These are phyloP conservation scores for Colletotrichum acutatum DNA, from an alignment of 2,329 filamentous ascomycete genomes.

Conservation along the genomic window DNA sequence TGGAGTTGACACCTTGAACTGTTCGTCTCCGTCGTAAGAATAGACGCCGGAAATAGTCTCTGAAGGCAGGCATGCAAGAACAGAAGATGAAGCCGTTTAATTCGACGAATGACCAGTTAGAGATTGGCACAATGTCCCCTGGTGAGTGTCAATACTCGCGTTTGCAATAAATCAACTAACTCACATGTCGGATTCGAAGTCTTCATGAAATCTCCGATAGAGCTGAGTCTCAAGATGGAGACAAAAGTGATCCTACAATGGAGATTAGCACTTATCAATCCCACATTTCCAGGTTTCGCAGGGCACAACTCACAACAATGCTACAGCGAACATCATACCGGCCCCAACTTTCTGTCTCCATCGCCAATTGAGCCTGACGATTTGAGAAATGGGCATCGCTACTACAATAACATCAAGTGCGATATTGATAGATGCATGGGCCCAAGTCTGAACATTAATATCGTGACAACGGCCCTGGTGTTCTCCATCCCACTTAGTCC, in stretches of 20 bases:
- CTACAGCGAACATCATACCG: constrained; percentile 52
- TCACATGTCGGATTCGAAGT: constrained; percentile 25
- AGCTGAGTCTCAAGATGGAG: not conserved
- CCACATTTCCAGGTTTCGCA: not conserved
- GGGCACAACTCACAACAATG: constrained; percentile 2
- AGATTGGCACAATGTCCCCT: constrained; percentile 27
- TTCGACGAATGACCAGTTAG: constrained; percentile 29
- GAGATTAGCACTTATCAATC: not conserved
- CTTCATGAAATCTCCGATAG: constrained; percentile 25
- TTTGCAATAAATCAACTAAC: not conserved
- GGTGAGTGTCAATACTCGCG: too few species aligned
- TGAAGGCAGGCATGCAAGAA: constrained; percentile 29
- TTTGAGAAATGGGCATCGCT: constrained; percentile 54
- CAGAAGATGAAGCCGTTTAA: constrained; percentile 29
- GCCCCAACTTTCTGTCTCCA: constrained; percentile 57
- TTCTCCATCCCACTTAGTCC: constrained; percentile 61
- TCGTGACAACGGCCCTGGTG: constrained; percentile 58
- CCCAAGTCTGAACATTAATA: constrained; percentile 56
- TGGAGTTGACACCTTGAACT: not conserved
- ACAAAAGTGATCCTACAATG: constrained; percentile 4
- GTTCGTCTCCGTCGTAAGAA: constrained; percentile 9
- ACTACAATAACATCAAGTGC: constrained; percentile 59
- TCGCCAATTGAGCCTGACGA: constrained; percentile 50
- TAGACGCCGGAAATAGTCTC: constrained; percentile 20
- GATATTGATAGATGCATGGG: constrained; percentile 59